phyloP scores from a whole-genome alignment of 2,329 filamentous ascomycete genomes.

The Alternaria novae-zelandiae region DNA sequence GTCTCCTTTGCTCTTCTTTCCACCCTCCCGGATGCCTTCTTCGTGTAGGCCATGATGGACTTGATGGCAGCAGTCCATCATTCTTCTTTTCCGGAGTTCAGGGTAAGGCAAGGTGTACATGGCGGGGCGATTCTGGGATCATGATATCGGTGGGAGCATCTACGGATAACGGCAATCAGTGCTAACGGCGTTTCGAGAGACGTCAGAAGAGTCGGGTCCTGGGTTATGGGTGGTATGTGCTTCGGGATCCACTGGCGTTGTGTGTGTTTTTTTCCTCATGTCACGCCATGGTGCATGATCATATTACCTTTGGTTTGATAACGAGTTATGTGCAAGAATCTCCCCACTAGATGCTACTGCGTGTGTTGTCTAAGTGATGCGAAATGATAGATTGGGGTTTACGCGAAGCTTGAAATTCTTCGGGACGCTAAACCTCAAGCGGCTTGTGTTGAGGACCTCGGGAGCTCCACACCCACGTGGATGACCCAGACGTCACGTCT shows the following conservation, averaged over 20 bases:
- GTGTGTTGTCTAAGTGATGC: neutral
- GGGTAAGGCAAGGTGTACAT: conserved; percentile 1
- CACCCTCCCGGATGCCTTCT: conserved; percentile 30
- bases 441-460: neutral
- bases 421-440: neutral
- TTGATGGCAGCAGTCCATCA: neutral
- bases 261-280: neutral
- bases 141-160: neutral
- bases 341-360: neutral
- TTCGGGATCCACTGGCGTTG: conserved; percentile 3
- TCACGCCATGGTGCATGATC: neutral
- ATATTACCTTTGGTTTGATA: neutral
- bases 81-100: neutral
- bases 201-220: neutral
- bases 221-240: neutral
- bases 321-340: conserved; percentile 1
- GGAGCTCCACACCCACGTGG: neutral
- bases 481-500: neutral
- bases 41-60: conserved; percentile 7
- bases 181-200: neutral
- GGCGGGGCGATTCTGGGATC: neutral
- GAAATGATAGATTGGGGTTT: neutral
- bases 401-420: neutral
- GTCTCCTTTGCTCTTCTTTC: conserved; percentile 29
- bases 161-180: neutral